Evolutionary conservation across 805 yeast species (phyloP).

Genomic region (Schwanniomyces pseudopolymorphus): DNA sequence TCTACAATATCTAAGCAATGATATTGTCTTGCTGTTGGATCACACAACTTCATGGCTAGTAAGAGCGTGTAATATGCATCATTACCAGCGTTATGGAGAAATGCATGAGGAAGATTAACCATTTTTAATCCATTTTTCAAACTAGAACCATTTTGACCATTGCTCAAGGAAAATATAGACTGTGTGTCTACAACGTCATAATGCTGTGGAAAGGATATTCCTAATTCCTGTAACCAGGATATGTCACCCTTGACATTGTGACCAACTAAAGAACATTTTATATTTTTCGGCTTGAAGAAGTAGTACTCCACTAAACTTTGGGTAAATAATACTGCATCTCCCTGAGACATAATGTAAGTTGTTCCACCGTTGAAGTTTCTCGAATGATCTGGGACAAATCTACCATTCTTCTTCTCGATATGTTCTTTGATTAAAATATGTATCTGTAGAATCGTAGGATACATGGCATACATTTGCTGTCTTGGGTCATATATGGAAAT

Average conservation of each 20-base stretch:
- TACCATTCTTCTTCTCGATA: slow-evolving; percentile 45
- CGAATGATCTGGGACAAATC: slow-evolving; percentile 54
- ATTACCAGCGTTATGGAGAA: slow-evolving; percentile 69
- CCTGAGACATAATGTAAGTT: slow-evolving; percentile 40
- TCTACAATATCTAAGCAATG: slow-evolving; percentile 6
- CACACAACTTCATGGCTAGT: slow-evolving; percentile 49
- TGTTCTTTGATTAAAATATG: slow-evolving; percentile 49
- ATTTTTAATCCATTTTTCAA: slow-evolving; percentile 46
- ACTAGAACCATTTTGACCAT: slow-evolving; percentile 39
- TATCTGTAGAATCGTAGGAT: slow-evolving; percentile 40
- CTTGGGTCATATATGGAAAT: slow-evolving; percentile 57
- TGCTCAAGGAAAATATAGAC: slow-evolving; percentile 36
- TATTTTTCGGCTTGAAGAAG: slow-evolving; percentile 20
- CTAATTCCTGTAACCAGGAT: slow-evolving; percentile 46
- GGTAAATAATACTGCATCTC: slow-evolving; percentile 36
- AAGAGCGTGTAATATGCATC: slow-evolving; percentile 63
- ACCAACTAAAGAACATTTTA: slow-evolving; percentile 47
- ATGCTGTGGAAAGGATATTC: slow-evolving; percentile 44
- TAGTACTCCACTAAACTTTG: slow-evolving; percentile 47
- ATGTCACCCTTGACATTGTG: slow-evolving; percentile 63
- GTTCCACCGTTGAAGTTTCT: slow-evolving; percentile 50
- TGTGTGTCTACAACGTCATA: slow-evolving; percentile 46
- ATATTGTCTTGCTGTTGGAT: slow-evolving; percentile 33
- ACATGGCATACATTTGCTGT: slow-evolving; percentile 34
- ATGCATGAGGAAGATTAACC: slow-evolving; percentile 53